These are phyloP conservation scores for Ogataea saltuana DNA, from an alignment of 805 yeast species.

Conservation along the genomic window DNA sequence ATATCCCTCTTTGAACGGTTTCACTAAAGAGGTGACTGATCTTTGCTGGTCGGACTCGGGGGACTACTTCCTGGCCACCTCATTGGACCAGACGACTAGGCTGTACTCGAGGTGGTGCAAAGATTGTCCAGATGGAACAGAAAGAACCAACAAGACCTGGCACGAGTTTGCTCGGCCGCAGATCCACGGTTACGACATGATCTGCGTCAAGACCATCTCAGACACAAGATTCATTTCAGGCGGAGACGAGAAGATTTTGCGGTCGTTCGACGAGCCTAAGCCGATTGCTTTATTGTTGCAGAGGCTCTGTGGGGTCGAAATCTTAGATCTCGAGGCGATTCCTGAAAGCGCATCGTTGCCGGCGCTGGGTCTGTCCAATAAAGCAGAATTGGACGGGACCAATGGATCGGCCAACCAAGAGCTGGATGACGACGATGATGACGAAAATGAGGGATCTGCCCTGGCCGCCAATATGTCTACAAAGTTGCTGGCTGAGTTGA, in stretches of 20 bases:
- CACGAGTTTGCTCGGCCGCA: constrained; percentile 96
- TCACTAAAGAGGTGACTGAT: constrained; percentile 73
- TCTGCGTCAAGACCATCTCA: constrained; percentile 65
- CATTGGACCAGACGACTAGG: constrained; percentile 92
- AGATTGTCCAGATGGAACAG: too few species aligned
- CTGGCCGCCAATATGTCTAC: constrained; percentile 40
- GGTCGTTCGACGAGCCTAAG: constrained; percentile 87
- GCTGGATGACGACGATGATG: constrained; percentile 39
- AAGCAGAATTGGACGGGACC: constrained; percentile 62
- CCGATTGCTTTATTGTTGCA: constrained; percentile 66
- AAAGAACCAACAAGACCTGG: constrained; percentile 55
- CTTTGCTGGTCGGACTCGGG: constrained; percentile 72
- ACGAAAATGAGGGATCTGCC: constrained; percentile 44
- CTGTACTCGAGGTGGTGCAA: constrained; percentile 66
- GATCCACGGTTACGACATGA: constrained; percentile 97
- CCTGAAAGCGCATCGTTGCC: constrained; percentile 91
- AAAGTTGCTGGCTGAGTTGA: constrained; percentile 48
- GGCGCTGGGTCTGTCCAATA: constrained; percentile 89
- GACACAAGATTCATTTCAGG: constrained; percentile 78
- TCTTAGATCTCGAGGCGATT: constrained; percentile 34
- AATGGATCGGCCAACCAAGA: too few species aligned
- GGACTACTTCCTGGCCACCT: constrained; percentile 69
- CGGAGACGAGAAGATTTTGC: constrained; percentile 90
- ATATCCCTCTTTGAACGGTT: constrained; percentile 68
- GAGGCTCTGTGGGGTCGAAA: constrained; percentile 50